A percentile compares a stretch with the other conserved stretches of the same genome.
Conservation (phyloP, 2,329 filamentous ascomycete genomes). For the Colletotrichum aenigma region DNA sequence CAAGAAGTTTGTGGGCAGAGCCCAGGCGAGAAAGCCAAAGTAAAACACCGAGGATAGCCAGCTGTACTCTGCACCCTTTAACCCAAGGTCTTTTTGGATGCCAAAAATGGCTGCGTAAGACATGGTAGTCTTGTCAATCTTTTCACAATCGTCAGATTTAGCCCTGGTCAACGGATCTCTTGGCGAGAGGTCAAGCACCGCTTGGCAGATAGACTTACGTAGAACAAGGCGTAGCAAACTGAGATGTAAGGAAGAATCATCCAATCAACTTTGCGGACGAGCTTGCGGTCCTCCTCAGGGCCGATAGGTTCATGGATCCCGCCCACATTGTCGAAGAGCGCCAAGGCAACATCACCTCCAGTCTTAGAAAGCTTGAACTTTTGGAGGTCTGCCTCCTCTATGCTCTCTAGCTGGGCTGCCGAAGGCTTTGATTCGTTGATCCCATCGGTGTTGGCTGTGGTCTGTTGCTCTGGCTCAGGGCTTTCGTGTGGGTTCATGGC, state of each 20-base stretch:
- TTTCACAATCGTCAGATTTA: not conserved
- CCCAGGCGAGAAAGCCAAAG: not conserved
- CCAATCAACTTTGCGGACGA: not conserved
- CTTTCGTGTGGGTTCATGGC: not conserved
- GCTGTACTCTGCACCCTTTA: not conserved
- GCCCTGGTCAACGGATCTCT: not conserved
- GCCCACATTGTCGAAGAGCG: not conserved
- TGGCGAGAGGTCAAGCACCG: rapidly evolving
- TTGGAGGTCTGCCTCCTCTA: not conserved
- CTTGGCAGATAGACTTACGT: not conserved
- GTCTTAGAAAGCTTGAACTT: not conserved
- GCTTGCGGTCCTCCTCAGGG: not conserved
- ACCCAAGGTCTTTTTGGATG: not conserved
- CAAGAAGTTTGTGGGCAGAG: not conserved
- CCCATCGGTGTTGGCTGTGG: rapidly evolving
- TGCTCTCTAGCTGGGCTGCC: not conserved
- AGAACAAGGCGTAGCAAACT: not conserved
- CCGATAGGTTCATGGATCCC: not conserved
- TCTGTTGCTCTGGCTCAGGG: not conserved
- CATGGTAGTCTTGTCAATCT: not conserved
- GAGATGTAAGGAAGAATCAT: not conserved
- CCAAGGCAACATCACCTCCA: not conserved
- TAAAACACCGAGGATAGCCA: not conserved
- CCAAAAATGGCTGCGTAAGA: not conserved
- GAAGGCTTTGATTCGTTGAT: not conserved